Evolutionary conservation across 108 stramenopile species (phyloP).

Genomic region (Skeletonema tropicum): DNA sequence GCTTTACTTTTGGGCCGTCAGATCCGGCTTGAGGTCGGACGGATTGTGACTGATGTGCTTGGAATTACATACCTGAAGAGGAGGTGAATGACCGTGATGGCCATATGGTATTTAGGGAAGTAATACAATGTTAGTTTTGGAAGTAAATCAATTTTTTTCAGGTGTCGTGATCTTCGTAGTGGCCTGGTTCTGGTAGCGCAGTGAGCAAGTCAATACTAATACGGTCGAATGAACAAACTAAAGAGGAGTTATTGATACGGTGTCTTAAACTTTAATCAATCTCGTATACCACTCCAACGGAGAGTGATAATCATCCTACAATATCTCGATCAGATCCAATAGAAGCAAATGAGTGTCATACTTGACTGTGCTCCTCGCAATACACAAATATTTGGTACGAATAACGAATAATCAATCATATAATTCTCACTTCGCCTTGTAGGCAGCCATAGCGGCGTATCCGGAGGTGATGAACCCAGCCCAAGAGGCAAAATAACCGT

Average conservation of each 20-base stretch:
- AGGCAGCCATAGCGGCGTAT: neutral
- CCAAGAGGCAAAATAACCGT: constrained; percentile 62
- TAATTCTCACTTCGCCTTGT: neutral
- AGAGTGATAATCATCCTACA: neutral
- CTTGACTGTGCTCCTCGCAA: neutral
- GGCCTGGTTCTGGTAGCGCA: too few relatives aligned
- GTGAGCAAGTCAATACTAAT: too few relatives aligned
- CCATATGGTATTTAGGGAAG: too few relatives aligned
- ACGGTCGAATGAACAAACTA: too few relatives aligned
- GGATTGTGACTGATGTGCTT: too few relatives aligned
- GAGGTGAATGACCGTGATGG: too few relatives aligned
- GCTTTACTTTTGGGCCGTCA: too few relatives aligned
- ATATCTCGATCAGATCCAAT: neutral
- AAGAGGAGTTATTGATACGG: neutral
- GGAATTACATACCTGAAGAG: too few relatives aligned
- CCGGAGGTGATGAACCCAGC: constrained; percentile 1
- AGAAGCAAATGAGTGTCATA: neutral
- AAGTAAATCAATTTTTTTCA: too few relatives aligned
- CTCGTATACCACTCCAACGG: neutral
- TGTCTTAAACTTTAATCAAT: neutral
- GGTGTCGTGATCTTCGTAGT: too few relatives aligned
- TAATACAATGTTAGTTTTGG: too few relatives aligned
- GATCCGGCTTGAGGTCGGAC: too few relatives aligned
- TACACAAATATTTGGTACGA: neutral
- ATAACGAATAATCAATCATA: neutral